Conservation (phyloP, 2,329 filamentous ascomycete genomes). For the Cytospora leucostoma region DNA sequence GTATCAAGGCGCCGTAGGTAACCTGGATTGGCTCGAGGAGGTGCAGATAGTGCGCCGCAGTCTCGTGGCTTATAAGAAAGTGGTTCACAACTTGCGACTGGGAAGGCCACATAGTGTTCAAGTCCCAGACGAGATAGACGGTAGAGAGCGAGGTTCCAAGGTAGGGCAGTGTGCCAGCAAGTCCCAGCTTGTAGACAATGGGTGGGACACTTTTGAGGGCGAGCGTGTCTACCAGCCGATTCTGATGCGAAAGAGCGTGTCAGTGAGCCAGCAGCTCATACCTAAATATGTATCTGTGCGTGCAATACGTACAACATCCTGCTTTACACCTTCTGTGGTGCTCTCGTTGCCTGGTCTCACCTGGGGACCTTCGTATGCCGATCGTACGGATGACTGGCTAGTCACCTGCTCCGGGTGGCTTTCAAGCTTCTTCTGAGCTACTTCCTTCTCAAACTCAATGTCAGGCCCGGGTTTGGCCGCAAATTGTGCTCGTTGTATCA, state of each 20-base stretch:
- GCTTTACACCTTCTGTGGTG: constrained; percentile 41
- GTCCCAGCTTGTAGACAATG: constrained; percentile 67
- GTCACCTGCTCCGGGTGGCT: constrained; percentile 63
- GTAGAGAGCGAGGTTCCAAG: constrained; percentile 81
- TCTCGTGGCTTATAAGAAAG: constrained; percentile 67
- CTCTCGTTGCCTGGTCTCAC: constrained; percentile 31
- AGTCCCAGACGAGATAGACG: constrained; percentile 78
- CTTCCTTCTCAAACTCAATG: constrained; percentile 55
- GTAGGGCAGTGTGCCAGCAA: constrained; percentile 83
- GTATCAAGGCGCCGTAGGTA: constrained; percentile 87
- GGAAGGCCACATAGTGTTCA: constrained; percentile 65
- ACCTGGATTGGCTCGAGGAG: constrained; percentile 85
- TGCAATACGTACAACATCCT: constrained; percentile 55
- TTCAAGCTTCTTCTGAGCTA: constrained; percentile 57
- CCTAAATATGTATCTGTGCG: not conserved
- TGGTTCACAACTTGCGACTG: constrained; percentile 66
- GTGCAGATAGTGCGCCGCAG: constrained; percentile 70
- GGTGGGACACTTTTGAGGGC: constrained; percentile 64
- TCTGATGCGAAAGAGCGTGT: constrained; percentile 41
- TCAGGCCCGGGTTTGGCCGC: constrained; percentile 47
- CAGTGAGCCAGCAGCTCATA: not conserved
- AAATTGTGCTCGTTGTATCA: constrained; percentile 31
- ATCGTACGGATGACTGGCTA: constrained; percentile 55
- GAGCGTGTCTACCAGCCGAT: constrained; percentile 70
- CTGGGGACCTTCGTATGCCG: constrained; percentile 45